Conservation (phyloP, 2,329 filamentous ascomycete species). For the Neocatenulostroma microsporum region DNA sequence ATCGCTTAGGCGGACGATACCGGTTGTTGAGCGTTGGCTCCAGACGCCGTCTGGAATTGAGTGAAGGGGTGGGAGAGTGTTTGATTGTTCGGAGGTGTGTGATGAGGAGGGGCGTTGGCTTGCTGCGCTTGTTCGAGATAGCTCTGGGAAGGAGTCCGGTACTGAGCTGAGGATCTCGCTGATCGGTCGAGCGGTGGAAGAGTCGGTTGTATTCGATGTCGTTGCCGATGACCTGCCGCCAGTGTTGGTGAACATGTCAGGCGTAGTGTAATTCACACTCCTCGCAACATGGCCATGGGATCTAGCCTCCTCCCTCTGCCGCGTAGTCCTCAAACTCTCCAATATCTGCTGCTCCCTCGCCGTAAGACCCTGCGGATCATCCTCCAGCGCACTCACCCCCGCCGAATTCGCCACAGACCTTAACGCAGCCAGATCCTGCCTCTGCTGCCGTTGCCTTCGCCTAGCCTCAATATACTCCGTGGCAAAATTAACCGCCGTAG, state of each 20-base stretch:
- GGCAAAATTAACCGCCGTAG: slow-evolving; percentile 33
- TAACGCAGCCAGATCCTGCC: slow-evolving; percentile 24
- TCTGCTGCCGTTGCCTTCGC: slow-evolving; percentile 25
- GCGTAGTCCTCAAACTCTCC: slow-evolving; percentile 37
- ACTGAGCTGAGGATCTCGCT: slow-evolving; percentile 21
- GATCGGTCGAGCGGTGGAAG: slow-evolving; percentile 12
- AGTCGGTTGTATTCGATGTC: neutral
- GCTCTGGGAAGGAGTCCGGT: slow-evolving; percentile 22
- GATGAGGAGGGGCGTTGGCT: slow-evolving; percentile 6
- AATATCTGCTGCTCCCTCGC: slow-evolving; percentile 40
- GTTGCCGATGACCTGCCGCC: neutral
- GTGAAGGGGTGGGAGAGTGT: slow-evolving; percentile 10
- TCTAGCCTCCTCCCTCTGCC: slow-evolving; percentile 37
- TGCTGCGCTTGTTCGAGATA: slow-evolving; percentile 20
- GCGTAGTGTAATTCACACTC: slow-evolving; percentile 38
- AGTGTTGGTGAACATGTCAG: slow-evolving; percentile 20
- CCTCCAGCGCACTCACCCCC: slow-evolving; percentile 29
- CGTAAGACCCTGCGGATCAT: slow-evolving; percentile 41
- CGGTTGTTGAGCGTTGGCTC: slow-evolving; percentile 7
- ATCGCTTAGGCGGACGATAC: slow-evolving; percentile 12
- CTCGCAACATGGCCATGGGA: slow-evolving; percentile 28
- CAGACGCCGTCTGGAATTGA: slow-evolving; percentile 10
- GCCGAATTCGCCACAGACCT: slow-evolving; percentile 1
- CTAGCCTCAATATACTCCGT: slow-evolving; percentile 39
- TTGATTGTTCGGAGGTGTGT: neutral